Evolutionary conservation across 2,329 filamentous ascomycete genomes (phyloP).

Genomic region (Fusarium equiseti): DNA sequence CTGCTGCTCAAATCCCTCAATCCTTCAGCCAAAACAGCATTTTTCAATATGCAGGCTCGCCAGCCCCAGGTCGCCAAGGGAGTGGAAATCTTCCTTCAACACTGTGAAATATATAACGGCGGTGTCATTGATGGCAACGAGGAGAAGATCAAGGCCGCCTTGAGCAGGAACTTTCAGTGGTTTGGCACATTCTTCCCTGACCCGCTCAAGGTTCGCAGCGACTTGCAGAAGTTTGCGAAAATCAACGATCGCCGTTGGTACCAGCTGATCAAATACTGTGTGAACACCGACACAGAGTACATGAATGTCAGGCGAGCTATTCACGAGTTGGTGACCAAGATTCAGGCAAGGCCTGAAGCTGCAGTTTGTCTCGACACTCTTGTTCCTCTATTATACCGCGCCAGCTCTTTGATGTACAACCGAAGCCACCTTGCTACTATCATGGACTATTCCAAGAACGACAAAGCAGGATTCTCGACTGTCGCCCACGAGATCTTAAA

Average conservation of each 20-base stretch:
- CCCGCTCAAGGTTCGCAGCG: slow-evolving; percentile 74
- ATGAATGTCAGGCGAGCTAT: slow-evolving; percentile 90
- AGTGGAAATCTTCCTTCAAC: slow-evolving; percentile 79
- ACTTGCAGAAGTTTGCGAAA: slow-evolving; percentile 92
- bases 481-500: slow-evolving; percentile 90
- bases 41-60: slow-evolving; percentile 85
- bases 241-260: slow-evolving; percentile 90
- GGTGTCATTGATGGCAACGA: slow-evolving; percentile 82
- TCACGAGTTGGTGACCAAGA: slow-evolving; percentile 86
- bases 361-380: slow-evolving; percentile 81
- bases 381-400: slow-evolving; percentile 84
- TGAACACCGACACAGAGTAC: slow-evolving; percentile 82
- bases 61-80: slow-evolving; percentile 81
- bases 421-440: slow-evolving; percentile 92
- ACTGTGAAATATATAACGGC: slow-evolving; percentile 92
- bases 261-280: slow-evolving; percentile 86
- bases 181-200: slow-evolving; percentile 84
- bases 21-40: slow-evolving; percentile 82
- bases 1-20: slow-evolving; percentile 85
- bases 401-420: slow-evolving; percentile 89
- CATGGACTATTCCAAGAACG: slow-evolving; percentile 86
- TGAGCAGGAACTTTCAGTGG: slow-evolving; percentile 79
- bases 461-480: slow-evolving; percentile 80
- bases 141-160: slow-evolving; percentile 74
- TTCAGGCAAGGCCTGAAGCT: slow-evolving; percentile 74